A percentile compares a stretch with the other conserved stretches of the same genome.
phyloP scores from a whole-genome alignment of 169 alveolate genomes.

The Plasmodium adleri region DNA sequence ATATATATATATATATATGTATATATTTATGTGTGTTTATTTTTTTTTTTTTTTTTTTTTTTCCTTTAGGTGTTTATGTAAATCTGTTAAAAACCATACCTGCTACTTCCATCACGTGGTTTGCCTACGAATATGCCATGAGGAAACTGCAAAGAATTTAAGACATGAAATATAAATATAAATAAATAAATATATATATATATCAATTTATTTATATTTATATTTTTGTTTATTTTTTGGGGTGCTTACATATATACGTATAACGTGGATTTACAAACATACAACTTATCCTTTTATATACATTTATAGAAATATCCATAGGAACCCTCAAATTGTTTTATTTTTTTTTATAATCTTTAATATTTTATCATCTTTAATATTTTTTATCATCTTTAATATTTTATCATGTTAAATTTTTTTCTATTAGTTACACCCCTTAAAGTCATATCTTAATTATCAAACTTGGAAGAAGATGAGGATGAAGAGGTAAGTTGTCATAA shows the following conservation, averaged over 20 bases:
- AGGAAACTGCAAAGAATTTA: conserved; percentile 34
- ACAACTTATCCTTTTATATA: no score
- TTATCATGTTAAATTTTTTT: no score
- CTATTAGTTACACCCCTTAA: no score
- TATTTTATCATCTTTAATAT: no score
- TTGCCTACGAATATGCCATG: conserved; percentile 65
- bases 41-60: neutral
- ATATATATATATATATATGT: no score
- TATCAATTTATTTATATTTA: neutral
- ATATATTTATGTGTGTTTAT: neutral
- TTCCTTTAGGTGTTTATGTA: conserved; percentile 53
- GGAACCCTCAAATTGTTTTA: neutral
- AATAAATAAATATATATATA: neutral
- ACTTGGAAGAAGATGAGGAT: neutral
- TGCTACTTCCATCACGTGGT: conserved; percentile 75
- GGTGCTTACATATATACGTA: neutral
- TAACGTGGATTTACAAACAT: no score
- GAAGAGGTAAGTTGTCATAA: neutral
- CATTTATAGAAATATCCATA: neutral
- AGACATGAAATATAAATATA: neutral
- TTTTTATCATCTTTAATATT: no score
- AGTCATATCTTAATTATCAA: no score
- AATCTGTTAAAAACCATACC: conserved; percentile 58
- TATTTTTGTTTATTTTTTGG: neutral
- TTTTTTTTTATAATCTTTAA: no score